Conservation (phyloP, 768 basidiomycete species). For the Leccinum uliginosum region DNA sequence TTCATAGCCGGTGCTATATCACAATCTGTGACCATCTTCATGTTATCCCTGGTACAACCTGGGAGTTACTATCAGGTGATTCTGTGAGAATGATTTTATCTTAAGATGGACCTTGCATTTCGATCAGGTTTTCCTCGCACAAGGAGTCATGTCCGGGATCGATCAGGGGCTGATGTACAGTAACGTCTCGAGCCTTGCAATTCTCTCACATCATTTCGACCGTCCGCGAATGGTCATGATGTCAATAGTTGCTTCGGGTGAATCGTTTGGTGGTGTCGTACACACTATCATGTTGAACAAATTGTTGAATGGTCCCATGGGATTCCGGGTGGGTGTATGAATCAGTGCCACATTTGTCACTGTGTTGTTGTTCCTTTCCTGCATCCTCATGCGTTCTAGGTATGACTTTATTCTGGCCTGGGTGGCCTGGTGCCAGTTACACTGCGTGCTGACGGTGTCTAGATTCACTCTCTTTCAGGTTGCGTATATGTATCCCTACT, state of each 20-base stretch:
- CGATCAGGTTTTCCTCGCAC: constrained; percentile 38
- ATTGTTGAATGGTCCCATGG: constrained; percentile 35
- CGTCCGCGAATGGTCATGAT: constrained; percentile 39
- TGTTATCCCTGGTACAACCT: constrained; percentile 34
- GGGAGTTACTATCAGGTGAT: constrained; percentile 34
- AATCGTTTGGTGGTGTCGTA: constrained; percentile 50
- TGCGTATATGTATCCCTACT: constrained; percentile 47
- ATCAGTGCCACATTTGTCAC: constrained; percentile 39
- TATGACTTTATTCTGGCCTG: constrained; percentile 4
- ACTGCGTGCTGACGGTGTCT: background rate
- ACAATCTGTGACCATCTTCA: constrained; percentile 31
- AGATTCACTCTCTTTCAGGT: constrained; percentile 30
- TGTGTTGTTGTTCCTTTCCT: constrained; percentile 34
- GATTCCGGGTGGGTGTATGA: constrained; percentile 39
- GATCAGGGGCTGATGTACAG: constrained; percentile 43
- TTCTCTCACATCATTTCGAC: constrained; percentile 44
- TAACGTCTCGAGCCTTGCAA: constrained; percentile 38
- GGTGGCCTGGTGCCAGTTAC: background rate
- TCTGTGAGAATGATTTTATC: background rate
- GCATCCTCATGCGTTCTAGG: constrained; percentile 35
- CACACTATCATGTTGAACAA: constrained; percentile 62
- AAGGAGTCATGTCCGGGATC: constrained; percentile 41
- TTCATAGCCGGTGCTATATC: constrained; percentile 24
- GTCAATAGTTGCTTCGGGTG: constrained; percentile 43
- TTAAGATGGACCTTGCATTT: background rate